These are phyloP conservation scores for Casuarina glauca DNA, from an alignment of 306 rosid species.

Conservation along the genomic window DNA sequence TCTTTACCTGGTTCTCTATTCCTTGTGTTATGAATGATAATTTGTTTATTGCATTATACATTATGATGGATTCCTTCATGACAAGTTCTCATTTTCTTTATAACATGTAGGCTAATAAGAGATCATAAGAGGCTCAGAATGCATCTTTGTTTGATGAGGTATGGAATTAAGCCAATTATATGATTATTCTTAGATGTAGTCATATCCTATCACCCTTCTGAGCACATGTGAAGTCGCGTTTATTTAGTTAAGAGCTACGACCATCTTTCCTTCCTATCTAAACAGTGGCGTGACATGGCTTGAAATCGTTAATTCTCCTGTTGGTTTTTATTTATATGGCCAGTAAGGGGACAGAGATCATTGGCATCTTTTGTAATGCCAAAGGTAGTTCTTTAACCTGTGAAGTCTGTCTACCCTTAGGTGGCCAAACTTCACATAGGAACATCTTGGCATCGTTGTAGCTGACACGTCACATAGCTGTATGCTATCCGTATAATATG, in stretches of 20 bases:
- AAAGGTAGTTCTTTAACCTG: neutral
- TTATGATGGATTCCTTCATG: neutral
- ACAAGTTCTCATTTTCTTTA: neutral
- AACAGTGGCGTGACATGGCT: neutral
- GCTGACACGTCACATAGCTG: neutral
- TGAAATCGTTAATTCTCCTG: neutral
- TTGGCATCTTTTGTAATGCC: neutral
- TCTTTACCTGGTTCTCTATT: neutral
- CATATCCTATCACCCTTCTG: neutral
- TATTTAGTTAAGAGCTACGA: neutral
- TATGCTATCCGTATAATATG: neutral
- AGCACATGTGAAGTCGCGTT: neutral
- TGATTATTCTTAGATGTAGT: neutral
- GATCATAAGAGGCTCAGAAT: neutral
- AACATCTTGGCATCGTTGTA: neutral
- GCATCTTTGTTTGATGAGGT: neutral
- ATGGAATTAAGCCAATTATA: neutral
- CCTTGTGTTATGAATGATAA: neutral
- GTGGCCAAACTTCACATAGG: neutral
- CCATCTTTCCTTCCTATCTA: constrained; percentile 5
- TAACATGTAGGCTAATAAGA: neutral
- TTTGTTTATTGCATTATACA: neutral
- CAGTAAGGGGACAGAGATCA: neutral
- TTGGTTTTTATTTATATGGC: neutral
- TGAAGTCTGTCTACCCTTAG: neutral